A percentile compares a stretch with the other conserved stretches of the same genome.
Conservation (phyloP, 2,329 filamentous ascomycete genomes). For the Stachybotrys chlorohalonatus region DNA sequence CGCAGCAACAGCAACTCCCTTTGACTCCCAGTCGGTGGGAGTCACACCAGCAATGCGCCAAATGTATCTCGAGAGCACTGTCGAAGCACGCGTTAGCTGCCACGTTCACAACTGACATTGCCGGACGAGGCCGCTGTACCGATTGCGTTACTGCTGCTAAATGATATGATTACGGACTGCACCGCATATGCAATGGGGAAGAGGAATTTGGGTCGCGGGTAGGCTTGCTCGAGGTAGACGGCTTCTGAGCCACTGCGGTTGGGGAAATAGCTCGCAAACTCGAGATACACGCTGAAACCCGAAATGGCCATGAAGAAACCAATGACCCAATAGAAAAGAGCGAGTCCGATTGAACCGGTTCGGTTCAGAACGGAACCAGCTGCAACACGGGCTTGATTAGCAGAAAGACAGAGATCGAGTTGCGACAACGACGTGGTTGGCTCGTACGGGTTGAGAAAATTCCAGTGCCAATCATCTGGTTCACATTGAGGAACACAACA, state of each 20-base stretch:
- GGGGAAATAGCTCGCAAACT: constrained; percentile 56
- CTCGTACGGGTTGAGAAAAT: constrained; percentile 55
- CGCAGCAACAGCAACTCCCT: constrained; percentile 55
- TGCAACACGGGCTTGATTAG: constrained; percentile 13
- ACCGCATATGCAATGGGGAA: constrained; percentile 57
- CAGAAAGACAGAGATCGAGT: background rate
- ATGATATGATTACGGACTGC: constrained; percentile 54
- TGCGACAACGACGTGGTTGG: background rate
- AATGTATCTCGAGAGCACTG: constrained; percentile 53
- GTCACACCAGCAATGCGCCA: constrained; percentile 44
- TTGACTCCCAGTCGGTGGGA: constrained; percentile 53
- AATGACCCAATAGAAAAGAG: constrained; percentile 55
- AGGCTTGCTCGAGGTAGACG: constrained; percentile 61
- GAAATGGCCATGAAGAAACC: constrained; percentile 49
- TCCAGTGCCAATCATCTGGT: constrained; percentile 55
- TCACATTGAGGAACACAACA: constrained; percentile 51
- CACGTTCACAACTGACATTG: background rate
- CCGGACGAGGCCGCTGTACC: constrained; percentile 15
- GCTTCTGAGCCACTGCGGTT: constrained; percentile 58
- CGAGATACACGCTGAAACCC: constrained; percentile 51
- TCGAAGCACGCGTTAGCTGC: background rate
- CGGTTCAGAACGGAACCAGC: constrained; percentile 48
- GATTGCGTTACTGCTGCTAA: constrained; percentile 57
- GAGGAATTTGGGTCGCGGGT: constrained; percentile 53
- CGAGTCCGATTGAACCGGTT: constrained; percentile 53